These are phyloP conservation scores for Petasospora rhodanensis DNA, from an alignment of 1,139 yeast species.

Conservation along the genomic window DNA sequence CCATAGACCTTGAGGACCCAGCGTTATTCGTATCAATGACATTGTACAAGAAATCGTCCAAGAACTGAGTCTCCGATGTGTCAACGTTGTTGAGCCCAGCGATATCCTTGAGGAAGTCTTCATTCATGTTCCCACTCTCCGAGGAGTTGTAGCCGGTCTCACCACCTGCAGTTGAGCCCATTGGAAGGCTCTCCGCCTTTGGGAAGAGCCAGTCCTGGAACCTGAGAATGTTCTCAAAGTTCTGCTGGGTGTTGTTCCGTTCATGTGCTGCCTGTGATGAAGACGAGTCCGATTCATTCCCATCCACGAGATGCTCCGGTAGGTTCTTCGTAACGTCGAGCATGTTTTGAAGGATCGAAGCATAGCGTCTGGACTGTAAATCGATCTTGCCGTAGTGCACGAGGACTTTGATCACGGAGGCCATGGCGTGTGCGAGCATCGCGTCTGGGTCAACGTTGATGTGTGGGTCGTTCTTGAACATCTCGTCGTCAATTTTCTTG, in stretches of 20 bases:
- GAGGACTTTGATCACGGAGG: conserved; percentile 23
- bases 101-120: conserved; percentile 18
- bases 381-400: conserved; percentile 26
- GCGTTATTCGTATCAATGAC: no score
- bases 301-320: conserved; percentile 2
- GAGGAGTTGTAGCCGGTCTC: no score
- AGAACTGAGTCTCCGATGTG: conserved; percentile 14
- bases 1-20: no score
- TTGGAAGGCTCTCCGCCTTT: conserved; percentile 9
- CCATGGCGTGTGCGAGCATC: conserved; percentile 21
- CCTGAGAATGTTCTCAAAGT: conserved; percentile 18
- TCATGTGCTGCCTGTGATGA: conserved; percentile 5
- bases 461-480: conserved; percentile 14
- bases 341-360: conserved; percentile 21
- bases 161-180: not conserved
- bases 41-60: conserved; percentile 21
- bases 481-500: conserved; percentile 20
- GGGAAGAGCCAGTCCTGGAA: conserved; percentile 25
- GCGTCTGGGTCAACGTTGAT: conserved; percentile 12
- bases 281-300: conserved; percentile 5
- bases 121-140: no score
- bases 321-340: conserved; percentile 15
- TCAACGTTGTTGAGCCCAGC: conserved; percentile 14
- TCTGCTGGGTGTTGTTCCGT: conserved; percentile 10
- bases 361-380: conserved; percentile 22